phyloP scores from a whole-genome alignment of 805 yeast genomes.

The Pichia thaimueangensis region DNA sequence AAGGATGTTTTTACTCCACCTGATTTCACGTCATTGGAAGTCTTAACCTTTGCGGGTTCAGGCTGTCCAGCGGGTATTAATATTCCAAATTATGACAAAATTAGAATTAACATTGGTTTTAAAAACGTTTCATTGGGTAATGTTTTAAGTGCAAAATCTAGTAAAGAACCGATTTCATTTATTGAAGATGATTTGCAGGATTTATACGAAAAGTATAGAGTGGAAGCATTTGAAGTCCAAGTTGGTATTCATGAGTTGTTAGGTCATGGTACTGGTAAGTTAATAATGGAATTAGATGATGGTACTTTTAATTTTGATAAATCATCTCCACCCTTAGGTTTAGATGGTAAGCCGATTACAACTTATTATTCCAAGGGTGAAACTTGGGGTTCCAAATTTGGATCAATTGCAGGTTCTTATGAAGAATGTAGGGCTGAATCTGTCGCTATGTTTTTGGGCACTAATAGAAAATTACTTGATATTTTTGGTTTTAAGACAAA shows the following conservation, averaged over 20 bases:
- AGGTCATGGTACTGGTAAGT: slow-evolving; percentile 89
- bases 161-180: slow-evolving; percentile 64
- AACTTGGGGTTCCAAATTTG: slow-evolving; percentile 87
- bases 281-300: slow-evolving; percentile 51
- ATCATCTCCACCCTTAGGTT: slow-evolving; percentile 51
- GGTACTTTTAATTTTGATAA: slow-evolving; percentile 69
- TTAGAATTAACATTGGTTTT: slow-evolving; percentile 75
- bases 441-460: slow-evolving; percentile 75
- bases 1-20: slow-evolving; percentile 87
- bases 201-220: slow-evolving; percentile 62
- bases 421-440: slow-evolving; percentile 93
- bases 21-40: slow-evolving; percentile 87
- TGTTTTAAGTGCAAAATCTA: slow-evolving; percentile 68
- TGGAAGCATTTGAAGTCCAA: slow-evolving; percentile 84
- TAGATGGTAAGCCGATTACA: slow-evolving; percentile 53
- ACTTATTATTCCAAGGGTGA: slow-evolving; percentile 75
- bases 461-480: slow-evolving; percentile 58
- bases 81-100: slow-evolving; percentile 89
- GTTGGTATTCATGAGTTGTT: slow-evolving; percentile 89
- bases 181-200: slow-evolving; percentile 46
- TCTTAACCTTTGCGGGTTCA: slow-evolving; percentile 80
- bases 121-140: slow-evolving; percentile 88
- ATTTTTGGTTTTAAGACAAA: slow-evolving; percentile 62
- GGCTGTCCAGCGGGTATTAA: slow-evolving; percentile 93
- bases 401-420: slow-evolving; percentile 75